These are phyloP conservation scores for Ophiocytium majus DNA, from an alignment of 352 stramenopile genomes.

Conservation along the genomic window DNA sequence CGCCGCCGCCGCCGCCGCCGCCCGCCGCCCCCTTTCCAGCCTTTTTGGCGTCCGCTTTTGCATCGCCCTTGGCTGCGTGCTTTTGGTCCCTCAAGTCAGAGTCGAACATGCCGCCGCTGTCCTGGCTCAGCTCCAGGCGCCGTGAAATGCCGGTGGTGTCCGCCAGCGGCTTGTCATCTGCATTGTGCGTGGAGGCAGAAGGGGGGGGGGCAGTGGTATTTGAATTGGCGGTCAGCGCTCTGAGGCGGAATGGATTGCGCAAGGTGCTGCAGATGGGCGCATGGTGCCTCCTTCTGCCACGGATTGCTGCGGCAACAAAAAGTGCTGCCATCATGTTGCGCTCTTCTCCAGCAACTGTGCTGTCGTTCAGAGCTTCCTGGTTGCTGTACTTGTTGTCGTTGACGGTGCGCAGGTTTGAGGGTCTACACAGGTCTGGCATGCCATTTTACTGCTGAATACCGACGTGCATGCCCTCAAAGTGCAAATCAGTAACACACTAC, in stretches of 20 bases:
- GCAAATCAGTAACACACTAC: too few species aligned
- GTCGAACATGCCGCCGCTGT: slow-evolving; percentile 6
- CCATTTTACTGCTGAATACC: too few species aligned
- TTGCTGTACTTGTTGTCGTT: too few species aligned
- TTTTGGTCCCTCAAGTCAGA: slow-evolving; percentile 10
- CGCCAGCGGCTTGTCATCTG: not conserved
- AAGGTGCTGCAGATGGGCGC: not conserved
- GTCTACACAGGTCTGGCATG: too few species aligned
- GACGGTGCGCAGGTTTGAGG: too few species aligned
- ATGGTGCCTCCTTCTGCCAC: not conserved
- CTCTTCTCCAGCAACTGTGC: not conserved
- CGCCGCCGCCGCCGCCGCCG: not conserved
- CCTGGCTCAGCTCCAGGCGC: not conserved
- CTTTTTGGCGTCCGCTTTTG: not conserved
- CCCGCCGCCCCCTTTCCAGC: not conserved
- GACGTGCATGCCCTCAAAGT: too few species aligned
- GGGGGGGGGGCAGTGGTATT: not conserved
- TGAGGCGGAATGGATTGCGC: not conserved
- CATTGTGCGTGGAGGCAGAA: too few species aligned
- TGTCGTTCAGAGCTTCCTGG: too few species aligned
- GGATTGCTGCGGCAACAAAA: not conserved
- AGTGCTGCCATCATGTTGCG: not conserved
- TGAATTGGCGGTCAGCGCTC: not conserved
- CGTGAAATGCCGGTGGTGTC: not conserved
- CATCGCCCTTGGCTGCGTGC: not conserved